Conservation (phyloP, 75 land plant genomes). For the Larix kaempferi region DNA sequence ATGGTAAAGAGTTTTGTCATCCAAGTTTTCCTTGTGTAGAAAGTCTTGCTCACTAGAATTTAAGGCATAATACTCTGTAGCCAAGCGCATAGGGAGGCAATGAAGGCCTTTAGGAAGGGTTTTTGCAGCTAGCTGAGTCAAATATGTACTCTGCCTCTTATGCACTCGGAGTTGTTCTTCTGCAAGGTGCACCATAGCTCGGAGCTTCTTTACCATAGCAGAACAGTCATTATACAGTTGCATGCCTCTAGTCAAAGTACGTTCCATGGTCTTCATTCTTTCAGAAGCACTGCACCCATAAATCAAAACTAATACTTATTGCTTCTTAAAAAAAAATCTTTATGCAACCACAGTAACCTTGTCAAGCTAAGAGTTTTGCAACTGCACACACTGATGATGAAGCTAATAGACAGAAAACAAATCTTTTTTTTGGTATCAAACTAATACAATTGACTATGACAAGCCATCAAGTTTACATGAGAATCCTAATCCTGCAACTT, state of each 20-base stretch:
- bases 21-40: slow-evolving; percentile 53
- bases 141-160: slow-evolving; percentile 55
- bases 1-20: slow-evolving; percentile 52
- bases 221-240: slow-evolving; percentile 59
- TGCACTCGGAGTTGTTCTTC: slow-evolving; percentile 62
- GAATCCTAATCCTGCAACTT: background rate
- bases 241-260: slow-evolving; percentile 41
- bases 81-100: slow-evolving; percentile 62
- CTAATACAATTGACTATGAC: background rate
- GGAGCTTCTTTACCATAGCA: slow-evolving; percentile 50
- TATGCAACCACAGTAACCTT: background rate
- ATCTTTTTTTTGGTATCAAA: background rate
- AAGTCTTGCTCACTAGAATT: slow-evolving; percentile 34
- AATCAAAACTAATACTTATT: background rate
- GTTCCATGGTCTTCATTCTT: slow-evolving; percentile 64
- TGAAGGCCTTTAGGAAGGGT: slow-evolving; percentile 75
- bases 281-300: slow-evolving; percentile 43
- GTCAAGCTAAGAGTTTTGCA: background rate
- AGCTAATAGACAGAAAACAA: background rate
- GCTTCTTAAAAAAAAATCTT: background rate
- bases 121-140: slow-evolving; percentile 68
- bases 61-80: slow-evolving; percentile 44
- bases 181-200: slow-evolving; percentile 59
- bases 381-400: background rate
- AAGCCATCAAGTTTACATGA: background rate